Evolutionary conservation across 2,329 filamentous ascomycete species (phyloP).

Genomic region (Fusarium floridanum): DNA sequence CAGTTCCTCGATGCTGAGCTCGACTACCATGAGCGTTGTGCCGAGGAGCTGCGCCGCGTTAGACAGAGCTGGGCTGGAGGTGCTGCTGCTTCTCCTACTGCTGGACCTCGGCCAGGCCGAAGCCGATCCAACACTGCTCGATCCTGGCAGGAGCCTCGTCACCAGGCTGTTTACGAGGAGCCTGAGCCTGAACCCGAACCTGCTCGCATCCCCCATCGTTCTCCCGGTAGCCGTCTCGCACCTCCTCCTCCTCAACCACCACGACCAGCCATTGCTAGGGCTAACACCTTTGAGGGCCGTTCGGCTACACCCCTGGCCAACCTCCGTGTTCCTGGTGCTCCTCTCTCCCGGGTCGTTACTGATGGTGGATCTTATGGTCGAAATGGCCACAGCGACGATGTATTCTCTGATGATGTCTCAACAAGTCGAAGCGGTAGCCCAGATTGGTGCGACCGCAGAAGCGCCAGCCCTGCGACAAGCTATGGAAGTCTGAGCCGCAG

Average conservation of each 20-base stretch:
- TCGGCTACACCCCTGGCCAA: conserved; percentile 42
- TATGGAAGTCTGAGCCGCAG: conserved; percentile 66
- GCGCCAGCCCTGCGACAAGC: conserved; percentile 68
- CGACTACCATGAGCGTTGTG: conserved; percentile 90
- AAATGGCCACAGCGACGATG: conserved; percentile 53
- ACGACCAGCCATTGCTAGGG: conserved; percentile 53
- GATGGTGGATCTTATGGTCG: conserved; percentile 45
- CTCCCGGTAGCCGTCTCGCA: conserved; percentile 51
- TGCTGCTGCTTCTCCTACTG: conserved; percentile 41
- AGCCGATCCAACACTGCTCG: conserved; percentile 64
- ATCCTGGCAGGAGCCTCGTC: conserved; percentile 58
- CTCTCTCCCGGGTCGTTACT: conserved; percentile 60
- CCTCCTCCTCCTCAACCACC: conserved; percentile 53
- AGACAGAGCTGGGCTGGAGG: conserved; percentile 60
- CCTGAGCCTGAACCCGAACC: conserved; percentile 46
- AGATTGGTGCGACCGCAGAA: conserved; percentile 61
- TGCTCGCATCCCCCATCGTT: conserved; percentile 61
- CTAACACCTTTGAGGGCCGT: conserved; percentile 56
- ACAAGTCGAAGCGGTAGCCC: conserved; percentile 66
- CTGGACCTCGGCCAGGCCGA: conserved; percentile 45
- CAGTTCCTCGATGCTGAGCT: conserved; percentile 90
- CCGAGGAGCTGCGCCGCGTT: conserved; percentile 79
- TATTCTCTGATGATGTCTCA: conserved; percentile 65
- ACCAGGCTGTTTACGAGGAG: conserved; percentile 52
- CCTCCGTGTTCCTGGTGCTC: conserved; percentile 48